Evolutionary conservation across 805 yeast species (phyloP), one percentile per base, ranked within the genome.

Genomic region (Zygoascus tannicola): DNA sequence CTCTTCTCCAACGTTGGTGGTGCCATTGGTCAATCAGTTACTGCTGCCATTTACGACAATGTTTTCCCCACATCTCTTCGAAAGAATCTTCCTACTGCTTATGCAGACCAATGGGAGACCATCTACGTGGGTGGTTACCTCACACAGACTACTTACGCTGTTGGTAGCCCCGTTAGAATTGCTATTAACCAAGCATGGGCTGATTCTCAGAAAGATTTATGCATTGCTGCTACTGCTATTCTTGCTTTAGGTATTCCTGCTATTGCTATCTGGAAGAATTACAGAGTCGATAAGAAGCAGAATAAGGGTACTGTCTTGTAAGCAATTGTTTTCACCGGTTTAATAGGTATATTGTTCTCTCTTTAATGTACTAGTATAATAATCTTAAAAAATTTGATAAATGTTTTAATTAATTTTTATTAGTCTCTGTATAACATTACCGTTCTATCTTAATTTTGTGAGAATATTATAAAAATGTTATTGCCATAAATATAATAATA

Each of bases 31-130:
- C 57, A 70, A 22, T 59, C 78, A 28, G 68, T 79, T 32, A 66
- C 80, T 16, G 81, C 80, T 52, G 81, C 83, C 22, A 66, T 78
- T 40, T 78, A 82, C 82, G 70, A 77, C 8, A 40, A 57, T 46
- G 50, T 49, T 5, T 60, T 65, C 53, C 59, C 60, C 22, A 38
- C 41, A 10, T 47, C 58, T 3, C 56, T 65, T 26, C 33, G 5
- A 10, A 35, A 46, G 15, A 44, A 46, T 15, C 51, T 65, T 30
- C 69, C 70, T 23, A 58, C 49, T 8, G 47, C 36, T 22, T 41
- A 41, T 19, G 26, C 44, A 44, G 35, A 37, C 7, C 21, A 46
- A 18, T 26, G 38, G 19, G 41, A 26, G 19, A 20, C 45, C 28
- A 52, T 54, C 32, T 53, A 48, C 40, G 30, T 26, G 10, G 46